These are phyloP conservation scores for Candida sithepensis DNA, from an alignment of 805 yeast genomes.

Conservation along the genomic window DNA sequence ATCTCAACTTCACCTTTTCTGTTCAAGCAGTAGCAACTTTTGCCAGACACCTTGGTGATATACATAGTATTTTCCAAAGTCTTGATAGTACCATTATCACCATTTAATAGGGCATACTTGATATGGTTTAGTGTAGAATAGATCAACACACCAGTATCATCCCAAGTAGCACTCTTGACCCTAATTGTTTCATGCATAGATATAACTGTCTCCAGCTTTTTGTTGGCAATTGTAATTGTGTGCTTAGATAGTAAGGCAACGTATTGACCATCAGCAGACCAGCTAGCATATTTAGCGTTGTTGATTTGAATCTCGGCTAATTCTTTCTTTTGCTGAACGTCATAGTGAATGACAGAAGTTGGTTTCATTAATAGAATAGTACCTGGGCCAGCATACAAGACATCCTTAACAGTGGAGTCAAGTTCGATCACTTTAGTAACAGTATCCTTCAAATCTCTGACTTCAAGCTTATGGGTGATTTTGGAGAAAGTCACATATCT, in stretches of 20 bases:
- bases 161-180: constrained; percentile 97
- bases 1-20: constrained; percentile 83
- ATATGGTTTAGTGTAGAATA: constrained; percentile 95
- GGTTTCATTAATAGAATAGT: constrained; percentile 71
- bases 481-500: constrained; percentile 81
- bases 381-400: constrained; percentile 80
- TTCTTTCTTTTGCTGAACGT: constrained; percentile 87
- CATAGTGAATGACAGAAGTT: constrained; percentile 73
- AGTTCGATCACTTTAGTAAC: constrained; percentile 77
- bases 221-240: constrained; percentile 82
- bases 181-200: constrained; percentile 95
- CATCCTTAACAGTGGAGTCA: constrained; percentile 63
- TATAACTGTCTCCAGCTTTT: constrained; percentile 70
- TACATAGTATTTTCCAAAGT: constrained; percentile 88
- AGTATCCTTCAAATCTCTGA: constrained; percentile 78
- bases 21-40: constrained; percentile 73
- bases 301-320: constrained; percentile 64
- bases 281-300: constrained; percentile 81
- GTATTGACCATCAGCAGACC: constrained; percentile 87
- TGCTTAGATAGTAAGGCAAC: constrained; percentile 90
- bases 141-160: constrained; percentile 84
- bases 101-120: constrained; percentile 88
- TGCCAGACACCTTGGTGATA: constrained; percentile 66
- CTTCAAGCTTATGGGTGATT: constrained; percentile 62
- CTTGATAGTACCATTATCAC: constrained; percentile 92